Conservation (phyloP, 306 rosid genomes). For the Astragalus glycyphyllos region DNA sequence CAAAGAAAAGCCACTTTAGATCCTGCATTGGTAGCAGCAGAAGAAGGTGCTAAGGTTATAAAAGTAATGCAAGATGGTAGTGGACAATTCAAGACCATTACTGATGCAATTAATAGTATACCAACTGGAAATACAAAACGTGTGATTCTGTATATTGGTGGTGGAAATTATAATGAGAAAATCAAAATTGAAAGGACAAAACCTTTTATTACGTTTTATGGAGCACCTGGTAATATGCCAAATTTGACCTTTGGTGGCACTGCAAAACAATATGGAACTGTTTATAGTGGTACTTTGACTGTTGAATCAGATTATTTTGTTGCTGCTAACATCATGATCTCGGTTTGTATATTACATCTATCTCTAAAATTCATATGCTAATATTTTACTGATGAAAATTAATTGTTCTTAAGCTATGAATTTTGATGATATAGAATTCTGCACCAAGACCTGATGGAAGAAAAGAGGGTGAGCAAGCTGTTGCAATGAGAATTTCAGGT, state of each 20-base stretch:
- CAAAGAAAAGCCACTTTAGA: constrained; percentile 43
- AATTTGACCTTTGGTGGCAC: constrained; percentile 53
- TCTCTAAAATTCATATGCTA: no score
- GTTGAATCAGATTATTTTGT: constrained; percentile 34
- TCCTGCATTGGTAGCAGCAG: constrained; percentile 52
- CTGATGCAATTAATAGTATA: constrained; percentile 57
- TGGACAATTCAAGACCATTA: constrained; percentile 59
- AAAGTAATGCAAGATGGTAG: constrained; percentile 57
- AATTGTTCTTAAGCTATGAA: no score
- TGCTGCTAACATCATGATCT: constrained; percentile 5
- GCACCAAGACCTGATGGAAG: constrained; percentile 33
- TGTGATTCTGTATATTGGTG: constrained; percentile 58
- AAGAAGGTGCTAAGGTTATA: constrained; percentile 36
- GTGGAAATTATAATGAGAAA: constrained; percentile 65
- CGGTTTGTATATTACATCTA: constrained; percentile 15
- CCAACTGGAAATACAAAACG: constrained; percentile 55
- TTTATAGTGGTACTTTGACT: constrained; percentile 57
- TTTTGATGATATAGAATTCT: constrained; percentile 25
- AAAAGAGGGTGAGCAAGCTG: constrained; percentile 25
- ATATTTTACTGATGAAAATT: no score
- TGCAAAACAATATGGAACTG: constrained; percentile 55
- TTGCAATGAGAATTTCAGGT: constrained; percentile 40
- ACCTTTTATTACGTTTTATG: constrained; percentile 61
- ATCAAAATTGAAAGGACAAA: constrained; percentile 48
- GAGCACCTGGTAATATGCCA: constrained; percentile 43